phyloP scores from a whole-genome alignment of 306 rosid genomes.

The Cicer chorassanicum region DNA sequence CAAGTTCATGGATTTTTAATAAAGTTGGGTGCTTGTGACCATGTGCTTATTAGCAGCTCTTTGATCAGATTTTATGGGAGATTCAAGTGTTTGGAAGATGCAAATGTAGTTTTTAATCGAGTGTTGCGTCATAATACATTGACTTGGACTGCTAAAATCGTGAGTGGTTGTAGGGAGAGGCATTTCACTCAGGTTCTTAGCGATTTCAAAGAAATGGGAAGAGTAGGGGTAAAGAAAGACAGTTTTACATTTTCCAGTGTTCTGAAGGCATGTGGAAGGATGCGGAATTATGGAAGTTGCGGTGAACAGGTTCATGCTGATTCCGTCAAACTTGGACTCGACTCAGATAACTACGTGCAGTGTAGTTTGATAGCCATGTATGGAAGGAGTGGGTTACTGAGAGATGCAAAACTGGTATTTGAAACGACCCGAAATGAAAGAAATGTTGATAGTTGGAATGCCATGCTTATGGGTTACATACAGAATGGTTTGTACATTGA shows the following conservation, averaged over 20 bases:
- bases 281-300: constrained; percentile 44
- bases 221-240: constrained; percentile 58
- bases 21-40: constrained; percentile 48
- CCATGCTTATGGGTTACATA: constrained; percentile 60
- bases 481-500: constrained; percentile 53
- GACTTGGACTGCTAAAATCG: constrained; percentile 64
- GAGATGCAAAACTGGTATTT: constrained; percentile 57
- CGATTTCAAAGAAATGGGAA: constrained; percentile 62
- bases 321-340: constrained; percentile 60
- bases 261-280: constrained; percentile 69
- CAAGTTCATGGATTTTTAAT: constrained; percentile 59
- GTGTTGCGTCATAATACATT: constrained; percentile 42
- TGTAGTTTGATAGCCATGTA: constrained; percentile 69
- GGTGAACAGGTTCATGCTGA: constrained; percentile 67
- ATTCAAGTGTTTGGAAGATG: constrained; percentile 53
- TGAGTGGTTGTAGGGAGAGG: constrained; percentile 51
- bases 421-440: constrained; percentile 46
- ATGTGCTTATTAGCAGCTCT: constrained; percentile 51
- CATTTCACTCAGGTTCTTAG: constrained; percentile 53
- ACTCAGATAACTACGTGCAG: constrained; percentile 50
- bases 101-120: constrained; percentile 50
- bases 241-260: constrained; percentile 59
- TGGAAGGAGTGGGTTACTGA: constrained; percentile 56
- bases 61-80: constrained; percentile 62
- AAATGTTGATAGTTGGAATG: constrained; percentile 65